These are phyloP conservation scores for Colletotrichum sp. DNA, from an alignment of 2,329 filamentous ascomycete genomes.

Conservation along the genomic window DNA sequence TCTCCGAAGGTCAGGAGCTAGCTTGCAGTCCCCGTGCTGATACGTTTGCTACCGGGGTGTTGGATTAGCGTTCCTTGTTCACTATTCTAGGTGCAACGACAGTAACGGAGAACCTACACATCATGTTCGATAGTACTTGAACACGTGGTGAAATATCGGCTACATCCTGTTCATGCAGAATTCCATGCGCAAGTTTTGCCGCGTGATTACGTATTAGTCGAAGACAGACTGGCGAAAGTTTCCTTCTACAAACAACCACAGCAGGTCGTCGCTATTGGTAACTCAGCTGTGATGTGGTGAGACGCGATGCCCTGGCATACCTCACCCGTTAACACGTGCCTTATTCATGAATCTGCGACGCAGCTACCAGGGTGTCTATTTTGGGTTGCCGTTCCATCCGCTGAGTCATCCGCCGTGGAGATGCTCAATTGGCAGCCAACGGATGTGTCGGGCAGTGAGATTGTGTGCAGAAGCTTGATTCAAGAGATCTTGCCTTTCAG, in stretches of 20 bases:
- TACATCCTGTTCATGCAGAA: background rate
- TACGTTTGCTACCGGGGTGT: background rate
- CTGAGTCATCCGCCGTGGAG: background rate
- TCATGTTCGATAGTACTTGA: fast-evolving
- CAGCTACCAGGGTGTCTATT: background rate
- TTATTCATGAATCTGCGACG: background rate
- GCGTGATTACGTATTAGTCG: fast-evolving
- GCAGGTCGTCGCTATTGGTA: background rate
- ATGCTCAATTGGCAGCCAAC: background rate
- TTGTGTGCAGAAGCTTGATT: background rate
- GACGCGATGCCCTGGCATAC: background rate
- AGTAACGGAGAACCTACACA: background rate
- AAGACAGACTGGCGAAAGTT: background rate
- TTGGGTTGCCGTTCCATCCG: background rate
- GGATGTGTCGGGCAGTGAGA: background rate
- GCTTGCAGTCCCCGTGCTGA: background rate
- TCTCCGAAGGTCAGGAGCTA: background rate
- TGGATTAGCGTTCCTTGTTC: fast-evolving
- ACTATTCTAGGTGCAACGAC: background rate
- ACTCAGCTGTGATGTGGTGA: background rate
- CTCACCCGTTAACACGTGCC: background rate
- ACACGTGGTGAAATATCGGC: background rate
- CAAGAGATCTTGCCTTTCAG: background rate
- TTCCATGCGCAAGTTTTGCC: background rate
- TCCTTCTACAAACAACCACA: background rate